Conservation (phyloP, 352 stramenopile species). For the Globisporangium cylindrosporum region DNA sequence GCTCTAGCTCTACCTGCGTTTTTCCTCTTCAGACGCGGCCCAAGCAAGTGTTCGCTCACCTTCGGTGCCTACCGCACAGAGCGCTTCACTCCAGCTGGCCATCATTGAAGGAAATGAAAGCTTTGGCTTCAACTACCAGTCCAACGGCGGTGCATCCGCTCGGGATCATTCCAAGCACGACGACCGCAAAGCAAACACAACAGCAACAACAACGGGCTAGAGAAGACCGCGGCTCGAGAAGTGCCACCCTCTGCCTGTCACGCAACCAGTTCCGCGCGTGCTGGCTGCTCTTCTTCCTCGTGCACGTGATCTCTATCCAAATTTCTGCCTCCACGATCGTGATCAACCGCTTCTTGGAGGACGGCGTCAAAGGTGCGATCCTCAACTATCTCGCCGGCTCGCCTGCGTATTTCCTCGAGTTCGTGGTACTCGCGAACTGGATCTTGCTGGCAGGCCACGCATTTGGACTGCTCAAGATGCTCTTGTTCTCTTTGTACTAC, state of each 20-base stretch:
- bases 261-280: background rate
- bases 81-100: no score
- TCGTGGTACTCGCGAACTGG: background rate
- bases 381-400: background rate
- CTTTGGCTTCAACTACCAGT: background rate
- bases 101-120: background rate
- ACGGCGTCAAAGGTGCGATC: background rate
- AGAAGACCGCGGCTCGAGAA: background rate
- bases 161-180: background rate
- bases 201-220: background rate
- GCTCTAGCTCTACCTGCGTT: background rate
- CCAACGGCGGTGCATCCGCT: background rate
- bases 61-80: background rate
- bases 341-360: background rate
- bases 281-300: background rate
- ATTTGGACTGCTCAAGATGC: slow-evolving; percentile 1
- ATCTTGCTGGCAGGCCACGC: background rate
- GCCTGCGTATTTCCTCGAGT: background rate
- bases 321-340: background rate
- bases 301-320: background rate
- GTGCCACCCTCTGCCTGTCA: background rate
- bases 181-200: background rate
- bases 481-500: background rate
- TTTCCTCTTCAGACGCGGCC: background rate
- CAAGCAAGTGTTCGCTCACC: background rate